These are phyloP conservation scores for Xylaria arbuscula DNA, from an alignment of 2,329 filamentous ascomycete genomes.

Conservation along the genomic window DNA sequence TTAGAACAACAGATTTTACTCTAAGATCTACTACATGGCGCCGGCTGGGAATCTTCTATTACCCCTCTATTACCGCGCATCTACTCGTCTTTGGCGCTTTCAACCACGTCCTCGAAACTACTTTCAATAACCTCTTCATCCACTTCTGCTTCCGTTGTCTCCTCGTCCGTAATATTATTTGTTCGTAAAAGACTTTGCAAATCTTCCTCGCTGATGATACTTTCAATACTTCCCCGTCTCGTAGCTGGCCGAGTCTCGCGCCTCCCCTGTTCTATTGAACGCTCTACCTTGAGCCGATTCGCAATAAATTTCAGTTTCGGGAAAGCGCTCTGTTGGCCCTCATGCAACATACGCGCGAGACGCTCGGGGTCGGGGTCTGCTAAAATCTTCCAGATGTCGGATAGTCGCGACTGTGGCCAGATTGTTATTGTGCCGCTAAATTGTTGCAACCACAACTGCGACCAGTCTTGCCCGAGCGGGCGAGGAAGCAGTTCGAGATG, in stretches of 20 bases:
- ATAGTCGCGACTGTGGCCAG: constrained; percentile 84
- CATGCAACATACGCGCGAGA: constrained; percentile 87
- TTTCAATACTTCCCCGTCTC: constrained; percentile 66
- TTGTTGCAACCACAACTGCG: constrained; percentile 92
- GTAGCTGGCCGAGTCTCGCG: constrained; percentile 62
- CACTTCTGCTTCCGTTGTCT: constrained; percentile 45
- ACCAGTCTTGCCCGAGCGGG: constrained; percentile 95
- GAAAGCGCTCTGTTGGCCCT: constrained; percentile 88
- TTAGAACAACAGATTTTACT: background rate
- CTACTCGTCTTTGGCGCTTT: constrained; percentile 37
- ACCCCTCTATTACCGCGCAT: background rate
- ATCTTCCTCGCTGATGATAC: constrained; percentile 71
- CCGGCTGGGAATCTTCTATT: background rate
- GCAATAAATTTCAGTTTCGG: constrained; percentile 91
- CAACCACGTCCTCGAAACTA: constrained; percentile 42
- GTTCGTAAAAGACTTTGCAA: constrained; percentile 60
- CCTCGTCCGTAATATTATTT: constrained; percentile 44
- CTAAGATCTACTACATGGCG: background rate
- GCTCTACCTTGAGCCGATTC: constrained; percentile 87
- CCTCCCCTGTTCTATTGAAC: constrained; percentile 69
- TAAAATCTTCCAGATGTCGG: constrained; percentile 88
- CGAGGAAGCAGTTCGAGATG: constrained; percentile 92
- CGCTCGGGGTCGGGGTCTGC: constrained; percentile 81
- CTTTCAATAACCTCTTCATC: constrained; percentile 49
- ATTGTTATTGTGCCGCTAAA: constrained; percentile 96